phyloP scores from a whole-genome alignment of 2,329 filamentous ascomycete genomes.

The Fusarium tricinctum region DNA sequence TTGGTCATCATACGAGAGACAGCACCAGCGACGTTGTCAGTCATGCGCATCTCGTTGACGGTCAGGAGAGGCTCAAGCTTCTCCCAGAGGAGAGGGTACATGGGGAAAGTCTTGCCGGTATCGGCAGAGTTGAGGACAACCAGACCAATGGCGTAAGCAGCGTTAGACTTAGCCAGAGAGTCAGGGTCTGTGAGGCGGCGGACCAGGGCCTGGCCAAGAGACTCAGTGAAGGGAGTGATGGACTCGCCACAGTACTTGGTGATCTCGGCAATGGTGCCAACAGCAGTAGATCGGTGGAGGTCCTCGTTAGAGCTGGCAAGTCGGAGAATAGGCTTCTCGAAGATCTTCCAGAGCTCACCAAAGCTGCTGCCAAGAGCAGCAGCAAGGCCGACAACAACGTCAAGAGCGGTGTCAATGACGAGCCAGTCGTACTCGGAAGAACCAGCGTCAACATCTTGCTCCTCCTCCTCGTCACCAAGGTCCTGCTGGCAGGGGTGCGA shows the following conservation, averaged over 20 bases:
- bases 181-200: conserved; percentile 93
- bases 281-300: conserved; percentile 88
- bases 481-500: conserved; percentile 95
- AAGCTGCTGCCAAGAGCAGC: conserved; percentile 86
- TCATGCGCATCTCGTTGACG: conserved; percentile 81
- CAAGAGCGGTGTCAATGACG: conserved; percentile 92
- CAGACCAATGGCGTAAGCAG: conserved; percentile 90
- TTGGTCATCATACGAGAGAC: conserved; percentile 92
- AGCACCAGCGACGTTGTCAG: conserved; percentile 95
- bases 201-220: conserved; percentile 82
- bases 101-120: conserved; percentile 75
- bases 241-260: conserved; percentile 84
- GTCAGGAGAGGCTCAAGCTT: conserved; percentile 90
- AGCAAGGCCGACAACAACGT: conserved; percentile 88
- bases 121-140: conserved; percentile 86
- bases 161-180: conserved; percentile 92
- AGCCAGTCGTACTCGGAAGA: conserved; percentile 98
- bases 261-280: conserved; percentile 93
- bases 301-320: conserved; percentile 88
- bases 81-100: conserved; percentile 82
- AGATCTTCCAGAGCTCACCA: conserved; percentile 92
- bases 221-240: conserved; percentile 84
- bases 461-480: conserved; percentile 83
- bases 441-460: conserved; percentile 78
- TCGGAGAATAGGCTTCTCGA: conserved; percentile 91